These are phyloP conservation scores for Stropharia rugosoannulata DNA, from an alignment of 768 basidiomycete species.

Conservation along the genomic window DNA sequence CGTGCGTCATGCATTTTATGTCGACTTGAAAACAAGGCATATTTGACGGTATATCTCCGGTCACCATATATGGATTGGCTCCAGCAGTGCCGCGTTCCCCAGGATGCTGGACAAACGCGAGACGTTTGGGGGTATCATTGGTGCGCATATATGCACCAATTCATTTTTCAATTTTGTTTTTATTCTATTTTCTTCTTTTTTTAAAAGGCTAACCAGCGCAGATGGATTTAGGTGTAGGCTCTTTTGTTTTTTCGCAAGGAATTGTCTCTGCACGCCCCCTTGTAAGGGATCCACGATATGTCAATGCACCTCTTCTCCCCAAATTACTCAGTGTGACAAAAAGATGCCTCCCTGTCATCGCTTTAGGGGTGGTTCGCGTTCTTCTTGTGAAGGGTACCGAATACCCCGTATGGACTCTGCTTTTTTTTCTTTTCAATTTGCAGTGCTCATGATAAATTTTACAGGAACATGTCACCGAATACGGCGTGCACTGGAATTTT, in stretches of 20 bases:
- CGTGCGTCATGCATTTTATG: too few relatives aligned
- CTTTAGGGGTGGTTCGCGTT: constrained; percentile 76
- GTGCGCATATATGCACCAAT: constrained; percentile 43
- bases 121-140: constrained; percentile 88
- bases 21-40: too few relatives aligned
- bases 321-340: constrained; percentile 52
- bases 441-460: background rate
- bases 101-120: constrained; percentile 91
- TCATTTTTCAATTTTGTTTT: background rate
- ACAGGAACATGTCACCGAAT: constrained; percentile 93
- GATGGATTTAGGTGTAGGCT: constrained; percentile 99
- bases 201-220: constrained; percentile 26
- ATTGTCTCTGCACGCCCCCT: constrained; percentile 85
- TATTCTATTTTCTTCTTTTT: background rate
- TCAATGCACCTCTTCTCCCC: constrained; percentile 44
- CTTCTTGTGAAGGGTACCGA: constrained; percentile 88
- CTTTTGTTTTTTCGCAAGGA: constrained; percentile 96
- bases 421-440: background rate
- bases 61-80: too few relatives aligned
- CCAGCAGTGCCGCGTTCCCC: constrained; percentile 63
- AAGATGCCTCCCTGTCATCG: constrained; percentile 66
- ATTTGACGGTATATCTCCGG: too few relatives aligned
- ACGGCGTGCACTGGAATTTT: constrained; percentile 98
- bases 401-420: constrained; percentile 70
- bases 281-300: constrained; percentile 57